Evolutionary conservation across 75 land plant genomes (phyloP).

Genomic region (Azolla pinnata): DNA sequence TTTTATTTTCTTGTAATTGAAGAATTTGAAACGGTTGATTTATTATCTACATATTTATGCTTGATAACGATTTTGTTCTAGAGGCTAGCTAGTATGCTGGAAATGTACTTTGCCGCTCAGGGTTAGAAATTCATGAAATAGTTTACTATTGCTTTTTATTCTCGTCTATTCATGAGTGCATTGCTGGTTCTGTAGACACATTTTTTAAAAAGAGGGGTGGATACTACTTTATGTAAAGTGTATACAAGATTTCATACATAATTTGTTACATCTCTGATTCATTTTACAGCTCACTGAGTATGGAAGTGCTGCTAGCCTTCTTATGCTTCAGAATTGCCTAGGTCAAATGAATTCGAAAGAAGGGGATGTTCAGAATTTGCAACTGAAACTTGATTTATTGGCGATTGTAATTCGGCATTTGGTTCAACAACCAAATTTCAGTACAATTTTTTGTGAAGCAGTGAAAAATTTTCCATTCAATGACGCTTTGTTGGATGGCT

Average conservation of each 20-base stretch:
- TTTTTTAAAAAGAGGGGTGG: too few species aligned
- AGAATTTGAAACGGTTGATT: too few species aligned
- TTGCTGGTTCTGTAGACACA: too few species aligned
- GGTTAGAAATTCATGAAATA: too few species aligned
- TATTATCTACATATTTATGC: too few species aligned
- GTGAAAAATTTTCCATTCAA: constrained; percentile 23
- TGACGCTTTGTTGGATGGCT: constrained; percentile 43
- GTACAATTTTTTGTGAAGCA: constrained; percentile 57
- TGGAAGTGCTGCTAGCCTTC: constrained; percentile 49
- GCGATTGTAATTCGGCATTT: constrained; percentile 38
- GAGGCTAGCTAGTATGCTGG: too few species aligned
- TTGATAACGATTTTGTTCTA: too few species aligned
- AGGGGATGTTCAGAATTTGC: constrained; percentile 32
- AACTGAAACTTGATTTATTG: constrained; percentile 34
- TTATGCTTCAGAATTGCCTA: constrained; percentile 56
- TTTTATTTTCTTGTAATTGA: too few species aligned
- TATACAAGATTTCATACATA: background rate
- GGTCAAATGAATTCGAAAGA: constrained; percentile 40
- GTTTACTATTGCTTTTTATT: too few species aligned
- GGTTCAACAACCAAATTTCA: constrained; percentile 52
- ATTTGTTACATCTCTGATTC: background rate
- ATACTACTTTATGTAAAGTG: background rate
- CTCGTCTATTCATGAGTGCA: too few species aligned
- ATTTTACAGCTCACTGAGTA: constrained; percentile 36
- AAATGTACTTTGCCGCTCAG: too few species aligned